phyloP scores from a whole-genome alignment of 1,139 yeast genomes.

The Debaryomycetaceae sp. region DNA sequence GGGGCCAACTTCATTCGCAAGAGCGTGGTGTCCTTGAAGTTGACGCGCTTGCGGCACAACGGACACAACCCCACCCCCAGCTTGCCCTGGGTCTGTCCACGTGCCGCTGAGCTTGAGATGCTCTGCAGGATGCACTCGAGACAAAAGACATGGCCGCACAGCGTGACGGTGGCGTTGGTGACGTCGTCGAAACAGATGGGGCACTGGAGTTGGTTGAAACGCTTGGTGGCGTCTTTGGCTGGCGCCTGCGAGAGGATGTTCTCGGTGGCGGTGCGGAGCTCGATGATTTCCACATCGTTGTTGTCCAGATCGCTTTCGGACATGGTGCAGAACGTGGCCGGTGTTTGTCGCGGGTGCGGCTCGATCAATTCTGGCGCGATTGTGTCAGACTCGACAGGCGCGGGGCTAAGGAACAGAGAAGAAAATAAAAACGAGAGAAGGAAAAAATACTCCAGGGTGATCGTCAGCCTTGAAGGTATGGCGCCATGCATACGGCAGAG shows the following conservation, averaged over 20 bases:
- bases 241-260: constrained; percentile 26
- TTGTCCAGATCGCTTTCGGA: no score
- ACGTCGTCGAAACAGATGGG: constrained; percentile 46
- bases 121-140: constrained; percentile 42
- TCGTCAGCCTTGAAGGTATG: background rate
- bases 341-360: no score
- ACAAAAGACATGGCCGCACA: constrained; percentile 46
- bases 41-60: constrained; percentile 37
- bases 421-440: no score
- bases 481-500: constrained; percentile 1
- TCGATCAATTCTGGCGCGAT: no score
- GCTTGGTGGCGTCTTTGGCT: constrained; percentile 23
- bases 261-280: constrained; percentile 34
- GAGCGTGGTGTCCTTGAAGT: constrained; percentile 37
- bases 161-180: constrained; percentile 36
- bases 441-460: no score
- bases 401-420: background rate
- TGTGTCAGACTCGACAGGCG: no score
- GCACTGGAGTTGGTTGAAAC: constrained; percentile 36
- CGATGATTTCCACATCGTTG: constrained; percentile 36
- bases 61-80: constrained; percentile 45
- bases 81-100: constrained; percentile 34
- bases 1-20: constrained; percentile 27
- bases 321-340: no score
- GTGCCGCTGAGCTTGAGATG: constrained; percentile 37